A percentile compares a stretch with the other conserved stretches of the same genome.
phyloP scores from a whole-genome alignment of 73 alveolate genomes.

The Effrenium voratum region DNA sequence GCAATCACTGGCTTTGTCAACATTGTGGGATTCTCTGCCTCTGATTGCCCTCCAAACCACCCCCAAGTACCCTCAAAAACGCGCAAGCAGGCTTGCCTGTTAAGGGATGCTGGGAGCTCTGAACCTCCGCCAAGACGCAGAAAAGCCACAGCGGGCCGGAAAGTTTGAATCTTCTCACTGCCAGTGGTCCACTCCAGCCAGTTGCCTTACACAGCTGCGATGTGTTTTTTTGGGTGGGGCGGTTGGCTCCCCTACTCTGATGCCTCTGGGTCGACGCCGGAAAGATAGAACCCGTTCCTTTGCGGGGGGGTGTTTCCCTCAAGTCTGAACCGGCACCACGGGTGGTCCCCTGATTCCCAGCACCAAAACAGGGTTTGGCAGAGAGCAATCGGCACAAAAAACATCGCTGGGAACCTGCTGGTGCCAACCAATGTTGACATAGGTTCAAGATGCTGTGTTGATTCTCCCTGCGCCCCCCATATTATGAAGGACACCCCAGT shows the following conservation, averaged over 20 bases:
- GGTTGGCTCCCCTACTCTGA: not conserved
- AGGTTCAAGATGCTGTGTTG: too few species aligned
- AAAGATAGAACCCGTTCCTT: not conserved
- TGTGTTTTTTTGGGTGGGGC: not conserved
- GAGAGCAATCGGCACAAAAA: too few species aligned
- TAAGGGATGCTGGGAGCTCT: too few species aligned
- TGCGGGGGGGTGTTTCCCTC: not conserved
- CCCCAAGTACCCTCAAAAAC: too few species aligned
- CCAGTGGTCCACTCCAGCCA: conserved; percentile 75
- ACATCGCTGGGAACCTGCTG: too few species aligned
- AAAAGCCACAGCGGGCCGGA: conserved; percentile 51
- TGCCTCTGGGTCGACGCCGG: not conserved
- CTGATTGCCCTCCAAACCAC: too few species aligned
- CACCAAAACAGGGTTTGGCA: not conserved
- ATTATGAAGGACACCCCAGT: too few species aligned
- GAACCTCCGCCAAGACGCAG: conserved; percentile 53
- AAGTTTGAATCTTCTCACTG: conserved; percentile 28
- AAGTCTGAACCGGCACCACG: not conserved
- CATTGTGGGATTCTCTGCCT: too few species aligned
- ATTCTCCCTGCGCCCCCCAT: too few species aligned
- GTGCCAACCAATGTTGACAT: too few species aligned
- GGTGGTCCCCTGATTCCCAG: not conserved
- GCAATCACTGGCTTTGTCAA: too few species aligned
- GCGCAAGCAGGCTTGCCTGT: too few species aligned
- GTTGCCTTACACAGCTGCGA: conserved; percentile 14